Base-by-base conservation (phyloP, 768 basidiomycete species). In the Amanita muscaria region DNA sequence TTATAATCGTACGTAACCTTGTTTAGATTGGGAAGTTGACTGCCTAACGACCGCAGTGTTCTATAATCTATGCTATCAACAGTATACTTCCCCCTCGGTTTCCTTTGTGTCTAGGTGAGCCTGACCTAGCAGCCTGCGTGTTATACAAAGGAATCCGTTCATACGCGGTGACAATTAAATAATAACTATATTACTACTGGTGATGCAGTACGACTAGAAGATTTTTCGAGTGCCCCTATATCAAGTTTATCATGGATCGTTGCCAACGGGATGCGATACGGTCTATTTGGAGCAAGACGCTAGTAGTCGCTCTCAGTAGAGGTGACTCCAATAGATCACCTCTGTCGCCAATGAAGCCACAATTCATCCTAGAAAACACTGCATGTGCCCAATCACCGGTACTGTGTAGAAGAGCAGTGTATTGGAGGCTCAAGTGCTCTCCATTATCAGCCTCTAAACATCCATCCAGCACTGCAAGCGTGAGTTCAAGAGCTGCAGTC, bases 231-330 rank as follows among this genome's bases (percentile, higher is more conserved):
- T 29, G 6, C 27, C 27, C 27, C 27, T 29, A 12, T 6, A 29
- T 29, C 7, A 29, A 32, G 15, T 3, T 15, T 23, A 24, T 22
- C 42, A 43, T 43, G 10, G 42, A 43, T 16, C 22, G 19, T 15
- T 31, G 14, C 42, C 42, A 43, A 9, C 22, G 30, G 22, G 32
- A 19, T 12, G 21, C 24, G 12, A 45, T 45, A 14, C 24, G 19
- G 41, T 90, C 84, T 4, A 88, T 74, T 58, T 87, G 88, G 44
- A 96, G 62, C 34, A 93, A 59, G 1, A 92, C 83, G 0, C 88
- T 88, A 1, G 88, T 89, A 2, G 83, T 79, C 1, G 79, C 80
- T 43, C 80, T 76, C 43, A 72, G 74, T 25, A 90, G 57, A 50
- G 76, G 75, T 2, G 72, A 58, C 56, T 81, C 79, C 49, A 80